Evolutionary conservation across 345 rosid species (phyloP).

Genomic region (Lagerstroemia speciosa): DNA sequence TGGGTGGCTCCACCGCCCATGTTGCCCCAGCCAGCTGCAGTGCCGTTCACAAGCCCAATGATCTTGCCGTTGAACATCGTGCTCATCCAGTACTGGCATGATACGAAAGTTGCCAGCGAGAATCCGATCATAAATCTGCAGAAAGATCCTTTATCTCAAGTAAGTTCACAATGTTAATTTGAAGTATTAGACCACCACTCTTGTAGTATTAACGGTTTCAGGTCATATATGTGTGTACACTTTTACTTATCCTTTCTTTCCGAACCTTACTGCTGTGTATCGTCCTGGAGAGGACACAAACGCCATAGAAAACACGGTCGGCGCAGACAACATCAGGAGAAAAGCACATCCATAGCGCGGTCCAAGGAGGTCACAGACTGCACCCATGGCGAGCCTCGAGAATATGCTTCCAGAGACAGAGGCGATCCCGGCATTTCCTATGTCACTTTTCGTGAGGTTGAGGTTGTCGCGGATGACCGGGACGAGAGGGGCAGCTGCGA

Average conservation of each 20-base stretch:
- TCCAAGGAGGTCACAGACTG: slow-evolving; percentile 68
- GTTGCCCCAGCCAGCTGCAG: slow-evolving; percentile 92
- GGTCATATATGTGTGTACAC: neutral
- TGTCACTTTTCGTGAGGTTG: slow-evolving; percentile 47
- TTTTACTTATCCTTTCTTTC: neutral
- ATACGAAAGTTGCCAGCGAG: slow-evolving; percentile 80
- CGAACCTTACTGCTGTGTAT: slow-evolving; percentile 52
- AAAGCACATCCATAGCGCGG: slow-evolving; percentile 84
- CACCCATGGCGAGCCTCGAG: slow-evolving; percentile 89
- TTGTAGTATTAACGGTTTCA: neutral
- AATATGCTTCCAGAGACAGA: slow-evolving; percentile 85
- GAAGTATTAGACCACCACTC: neutral
- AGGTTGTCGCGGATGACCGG: slow-evolving; percentile 82
- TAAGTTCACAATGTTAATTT: neutral
- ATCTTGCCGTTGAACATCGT: slow-evolving; percentile 85
- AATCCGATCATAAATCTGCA: slow-evolving; percentile 59
- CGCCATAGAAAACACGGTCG: slow-evolving; percentile 79
- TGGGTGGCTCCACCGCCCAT: slow-evolving; percentile 94
- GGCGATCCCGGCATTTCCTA: slow-evolving; percentile 82
- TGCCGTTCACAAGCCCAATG: slow-evolving; percentile 73
- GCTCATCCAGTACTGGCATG: slow-evolving; percentile 96
- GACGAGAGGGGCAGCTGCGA: slow-evolving; percentile 85
- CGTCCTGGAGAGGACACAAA: slow-evolving; percentile 55
- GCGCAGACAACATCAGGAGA: slow-evolving; percentile 70
- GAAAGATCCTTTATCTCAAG: neutral